Evolutionary conservation across 2,329 filamentous ascomycete genomes (phyloP), one percentile per base, ranked within the genome.

Genomic region (Sporothrix brunneoviolacea): DNA sequence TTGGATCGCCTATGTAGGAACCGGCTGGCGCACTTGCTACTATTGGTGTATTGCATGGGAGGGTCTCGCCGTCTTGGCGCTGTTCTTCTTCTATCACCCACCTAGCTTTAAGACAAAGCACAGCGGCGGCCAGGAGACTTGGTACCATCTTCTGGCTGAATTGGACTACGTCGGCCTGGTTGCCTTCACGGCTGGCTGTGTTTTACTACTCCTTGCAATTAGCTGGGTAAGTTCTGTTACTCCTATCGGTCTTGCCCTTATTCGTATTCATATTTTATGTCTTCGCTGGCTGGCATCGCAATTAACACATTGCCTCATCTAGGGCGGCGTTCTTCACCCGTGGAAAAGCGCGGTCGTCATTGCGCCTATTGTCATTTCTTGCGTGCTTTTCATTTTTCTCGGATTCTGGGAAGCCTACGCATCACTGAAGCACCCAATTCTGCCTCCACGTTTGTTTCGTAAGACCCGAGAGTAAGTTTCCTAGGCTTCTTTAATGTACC

Each of bases 71-170:
- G 42, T 64, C 16, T 56, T 67, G n/a, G n/a, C n/a, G 43, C 57
- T 70, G 30, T 62, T 62, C 53, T 58, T 65, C 40, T 53, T 65
- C 46, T 67, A 68, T 50, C 57, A 65, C 47, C 65, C 66, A 4
- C 66, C 66, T 0, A 61, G 61, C 0, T 68, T 66, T 54, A 56
- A 60, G 35, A 63, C 63, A 10, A 68, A 67, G 57, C 65, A 62
- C 45, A 28, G 43, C 0, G 54, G 38, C 7, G 56, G 59, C 36
- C 38, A 45, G 22, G 59, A 60, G 54, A 60, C 56, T 1, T 55
- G 55, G 49, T 47, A 51, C 49, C 59, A 59, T 35, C 53, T 61
- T 4, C 18, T 53, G 10, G 36, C 12, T 2, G 47, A 53, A 27
- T 32, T 53, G 9, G 51, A 53, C 41, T 50, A 53, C 9, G 47